Conservation (phyloP, 1,284 basidiomycete genomes). For the Boletellus dicymbophilus region DNA sequence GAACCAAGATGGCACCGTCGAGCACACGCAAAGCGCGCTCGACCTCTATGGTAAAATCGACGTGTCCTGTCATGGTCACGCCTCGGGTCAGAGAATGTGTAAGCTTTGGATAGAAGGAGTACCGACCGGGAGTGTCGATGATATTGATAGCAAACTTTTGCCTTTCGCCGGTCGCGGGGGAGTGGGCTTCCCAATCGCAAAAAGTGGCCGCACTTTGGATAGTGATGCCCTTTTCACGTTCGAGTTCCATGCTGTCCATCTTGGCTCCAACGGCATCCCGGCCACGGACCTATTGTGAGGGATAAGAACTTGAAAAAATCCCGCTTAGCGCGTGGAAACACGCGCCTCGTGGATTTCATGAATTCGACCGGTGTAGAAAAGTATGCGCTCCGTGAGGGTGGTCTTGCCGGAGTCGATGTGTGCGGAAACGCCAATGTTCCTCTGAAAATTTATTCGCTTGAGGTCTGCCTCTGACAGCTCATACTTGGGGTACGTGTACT, state of each 20-base stretch:
- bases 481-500: constrained; percentile 36
- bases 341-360: constrained; percentile 95
- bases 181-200: constrained; percentile 90
- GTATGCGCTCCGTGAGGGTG: constrained; percentile 95
- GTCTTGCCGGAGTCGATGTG: constrained; percentile 99
- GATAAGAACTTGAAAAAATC: neutral
- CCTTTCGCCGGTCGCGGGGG: constrained; percentile 63
- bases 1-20: constrained; percentile 95
- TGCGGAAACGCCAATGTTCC: constrained; percentile 87
- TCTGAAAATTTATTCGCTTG: constrained; percentile 59
- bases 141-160: constrained; percentile 96
- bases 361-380: constrained; percentile 97
- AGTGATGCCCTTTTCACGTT: constrained; percentile 99
- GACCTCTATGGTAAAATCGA: constrained; percentile 99
- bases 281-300: constrained; percentile 70
- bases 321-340: constrained; percentile 5
- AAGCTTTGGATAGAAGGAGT: neutral
- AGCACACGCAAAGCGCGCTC: constrained; percentile 96
- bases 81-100: neutral
- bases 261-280: constrained; percentile 96
- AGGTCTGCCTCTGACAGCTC: constrained; percentile 60
- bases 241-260: constrained; percentile 99
- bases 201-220: constrained; percentile 99
- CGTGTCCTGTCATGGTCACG: constrained; percentile 76
- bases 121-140: constrained; percentile 93